A percentile compares a stretch with the other conserved stretches of the same genome.
Evolutionary conservation across 2,329 filamentous ascomycete species (phyloP).

Genomic region (Pseudocercospora pini-densiflorae): DNA sequence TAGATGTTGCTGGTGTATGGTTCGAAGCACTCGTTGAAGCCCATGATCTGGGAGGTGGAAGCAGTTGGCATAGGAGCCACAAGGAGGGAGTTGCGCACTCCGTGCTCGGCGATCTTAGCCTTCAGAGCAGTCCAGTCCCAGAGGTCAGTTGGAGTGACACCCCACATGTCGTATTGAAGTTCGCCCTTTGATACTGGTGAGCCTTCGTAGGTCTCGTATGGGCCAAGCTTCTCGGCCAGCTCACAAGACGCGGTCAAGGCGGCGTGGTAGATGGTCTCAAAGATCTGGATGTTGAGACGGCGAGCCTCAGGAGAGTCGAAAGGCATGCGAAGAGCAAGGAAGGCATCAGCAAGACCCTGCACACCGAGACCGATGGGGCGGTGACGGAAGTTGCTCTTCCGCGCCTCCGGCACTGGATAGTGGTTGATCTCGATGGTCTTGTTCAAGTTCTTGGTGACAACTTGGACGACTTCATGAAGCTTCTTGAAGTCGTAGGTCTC

Average conservation of each 20-base stretch:
- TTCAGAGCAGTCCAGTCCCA: slow-evolving; percentile 96
- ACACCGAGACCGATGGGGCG: slow-evolving; percentile 95
- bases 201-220: slow-evolving; percentile 90
- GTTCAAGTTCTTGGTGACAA: slow-evolving; percentile 94
- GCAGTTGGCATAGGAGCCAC: slow-evolving; percentile 98
- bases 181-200: slow-evolving; percentile 94
- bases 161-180: slow-evolving; percentile 99
- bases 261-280: slow-evolving; percentile 99
- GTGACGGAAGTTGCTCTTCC: slow-evolving; percentile 96
- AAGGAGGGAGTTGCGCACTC: slow-evolving; percentile 92
- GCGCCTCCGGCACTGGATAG: slow-evolving; percentile 94
- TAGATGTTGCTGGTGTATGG: slow-evolving; percentile 99
- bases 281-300: slow-evolving; percentile 96
- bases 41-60: slow-evolving; percentile 94
- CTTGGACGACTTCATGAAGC: slow-evolving; percentile 90
- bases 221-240: slow-evolving; percentile 78
- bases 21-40: slow-evolving; percentile 99
- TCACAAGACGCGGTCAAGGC: slow-evolving; percentile 88
- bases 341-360: slow-evolving; percentile 95
- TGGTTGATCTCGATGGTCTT: slow-evolving; percentile 98
- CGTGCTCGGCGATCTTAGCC: slow-evolving; percentile 87
- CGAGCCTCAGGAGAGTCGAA: slow-evolving; percentile 96
- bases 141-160: slow-evolving; percentile 86
- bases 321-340: slow-evolving; percentile 93
- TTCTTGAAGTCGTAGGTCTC: slow-evolving; percentile 94